Percentiles rank a stretch among this genome's conserved stretches.
Conservation (phyloP, 164 flowering plant species). For the Magnolia kwangsiensis region DNA sequence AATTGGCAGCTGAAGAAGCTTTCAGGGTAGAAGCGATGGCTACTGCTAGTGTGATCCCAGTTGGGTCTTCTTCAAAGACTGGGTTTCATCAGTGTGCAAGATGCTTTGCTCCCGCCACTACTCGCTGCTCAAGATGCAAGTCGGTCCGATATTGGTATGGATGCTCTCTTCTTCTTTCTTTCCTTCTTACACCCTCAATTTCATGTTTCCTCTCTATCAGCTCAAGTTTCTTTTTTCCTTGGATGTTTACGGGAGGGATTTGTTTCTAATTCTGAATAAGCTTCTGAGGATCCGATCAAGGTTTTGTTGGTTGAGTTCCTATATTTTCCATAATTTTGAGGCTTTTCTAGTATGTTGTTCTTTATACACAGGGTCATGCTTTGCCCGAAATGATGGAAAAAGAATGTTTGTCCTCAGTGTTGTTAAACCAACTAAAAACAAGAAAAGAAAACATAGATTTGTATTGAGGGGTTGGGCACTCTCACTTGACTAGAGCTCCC, state of each 20-base stretch:
- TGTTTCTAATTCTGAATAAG: too few species aligned
- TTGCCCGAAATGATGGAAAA: not conserved
- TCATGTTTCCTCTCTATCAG: constrained; percentile 1
- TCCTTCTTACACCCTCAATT: not conserved
- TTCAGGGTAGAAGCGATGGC: constrained; percentile 42
- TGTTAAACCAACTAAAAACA: not conserved
- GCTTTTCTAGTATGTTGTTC: not conserved
- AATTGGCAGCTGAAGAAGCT: constrained; percentile 70
- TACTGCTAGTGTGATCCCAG: constrained; percentile 38
- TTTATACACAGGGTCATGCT: not conserved
- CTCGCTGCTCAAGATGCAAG: constrained; percentile 90
- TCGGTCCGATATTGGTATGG: constrained; percentile 78
- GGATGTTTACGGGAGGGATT: not conserved
- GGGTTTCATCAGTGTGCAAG: constrained; percentile 58
- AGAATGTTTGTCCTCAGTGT: not conserved
- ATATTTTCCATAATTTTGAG: not conserved
- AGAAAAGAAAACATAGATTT: not conserved
- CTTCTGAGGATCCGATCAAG: not conserved
- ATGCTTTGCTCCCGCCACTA: constrained; percentile 68
- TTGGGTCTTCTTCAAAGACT: constrained; percentile 25
- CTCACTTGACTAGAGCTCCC: not conserved
- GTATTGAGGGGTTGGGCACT: not conserved
- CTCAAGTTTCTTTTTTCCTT: not conserved
- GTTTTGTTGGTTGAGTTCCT: not conserved
- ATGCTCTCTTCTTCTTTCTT: not conserved